phyloP scores from a whole-genome alignment of 208 protist genomes.

The Crithidia sp. region DNA sequence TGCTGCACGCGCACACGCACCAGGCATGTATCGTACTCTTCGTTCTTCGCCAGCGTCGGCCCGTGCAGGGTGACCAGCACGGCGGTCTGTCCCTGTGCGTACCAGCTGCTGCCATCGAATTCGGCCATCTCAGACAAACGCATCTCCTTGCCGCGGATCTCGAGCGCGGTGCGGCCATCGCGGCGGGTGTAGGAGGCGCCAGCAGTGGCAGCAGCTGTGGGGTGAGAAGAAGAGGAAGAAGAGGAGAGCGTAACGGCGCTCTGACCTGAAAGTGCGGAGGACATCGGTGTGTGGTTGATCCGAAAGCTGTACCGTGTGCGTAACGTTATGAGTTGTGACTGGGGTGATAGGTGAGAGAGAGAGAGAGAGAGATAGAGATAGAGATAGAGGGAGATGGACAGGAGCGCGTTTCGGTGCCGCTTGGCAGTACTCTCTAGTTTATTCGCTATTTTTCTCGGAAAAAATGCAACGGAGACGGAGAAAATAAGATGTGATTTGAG shows the following conservation, averaged over 20 bases:
- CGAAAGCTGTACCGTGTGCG: too few relatives aligned
- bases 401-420: too few relatives aligned
- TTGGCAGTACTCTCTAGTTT: too few relatives aligned
- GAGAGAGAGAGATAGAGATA: conserved; percentile 13
- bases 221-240: conserved; percentile 1
- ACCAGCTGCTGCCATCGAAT: conserved; percentile 82
- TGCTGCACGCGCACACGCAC: conserved; percentile 38
- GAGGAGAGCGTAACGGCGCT: not conserved
- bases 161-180: conserved; percentile 65
- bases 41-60: conserved; percentile 55
- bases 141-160: conserved; percentile 79
- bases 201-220: not conserved
- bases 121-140: conserved; percentile 55
- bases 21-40: conserved; percentile 45
- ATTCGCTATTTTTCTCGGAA: too few relatives aligned
- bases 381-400: not conserved
- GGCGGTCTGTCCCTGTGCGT: conserved; percentile 73
- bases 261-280: not conserved
- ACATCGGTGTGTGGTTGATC: not conserved
- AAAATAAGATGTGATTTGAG: too few relatives aligned
- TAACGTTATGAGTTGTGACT: too few relatives aligned
- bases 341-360: not conserved
- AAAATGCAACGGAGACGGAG: too few relatives aligned
- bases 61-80: conserved; percentile 75
- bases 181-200: conserved; percentile 31